A percentile compares a stretch with the other conserved stretches of the same genome.
Evolutionary conservation across 257 asterid genomes (phyloP).

Genomic region (Solanum ahanhuiri): DNA sequence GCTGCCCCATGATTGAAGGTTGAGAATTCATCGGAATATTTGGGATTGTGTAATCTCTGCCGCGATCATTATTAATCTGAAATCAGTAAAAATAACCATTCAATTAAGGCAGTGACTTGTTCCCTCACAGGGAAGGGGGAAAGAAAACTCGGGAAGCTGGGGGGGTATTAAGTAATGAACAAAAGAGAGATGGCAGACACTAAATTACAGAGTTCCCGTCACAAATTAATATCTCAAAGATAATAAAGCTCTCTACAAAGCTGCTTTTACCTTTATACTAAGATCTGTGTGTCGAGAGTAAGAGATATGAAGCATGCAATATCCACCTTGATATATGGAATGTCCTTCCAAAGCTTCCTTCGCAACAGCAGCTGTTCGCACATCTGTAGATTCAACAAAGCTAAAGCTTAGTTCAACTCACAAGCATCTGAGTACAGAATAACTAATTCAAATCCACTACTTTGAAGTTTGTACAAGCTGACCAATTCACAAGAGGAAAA

Average conservation of each 20-base stretch:
- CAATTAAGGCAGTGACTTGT: background rate
- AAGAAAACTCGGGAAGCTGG: background rate
- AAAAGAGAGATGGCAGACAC: background rate
- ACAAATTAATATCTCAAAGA: background rate
- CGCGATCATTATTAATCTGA: conserved; percentile 84
- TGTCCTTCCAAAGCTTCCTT: conserved; percentile 98
- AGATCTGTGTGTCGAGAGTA: conserved; percentile 98
- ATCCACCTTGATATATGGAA: conserved; percentile 97
- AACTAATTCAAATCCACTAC: background rate
- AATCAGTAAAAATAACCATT: conserved; percentile 4
- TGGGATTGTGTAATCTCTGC: conserved; percentile 86
- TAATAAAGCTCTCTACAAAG: background rate
- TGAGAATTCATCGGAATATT: conserved; percentile 55
- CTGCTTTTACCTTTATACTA: conserved; percentile 64
- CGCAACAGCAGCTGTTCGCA: conserved; percentile 86
- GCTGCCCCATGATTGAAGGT: conserved; percentile 66
- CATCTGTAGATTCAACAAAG: conserved; percentile 44
- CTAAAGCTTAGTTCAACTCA: background rate
- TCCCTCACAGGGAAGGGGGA: background rate
- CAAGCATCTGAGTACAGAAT: background rate
- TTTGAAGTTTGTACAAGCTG: background rate
- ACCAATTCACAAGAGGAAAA: background rate
- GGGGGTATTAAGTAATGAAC: background rate
- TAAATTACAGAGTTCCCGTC: background rate
- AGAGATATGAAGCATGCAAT: conserved; percentile 91